A percentile compares a stretch with the other conserved stretches of the same genome.
phyloP scores from a whole-genome alignment of 768 basidiomycete genomes.

The Cystobasidium ongulense region DNA sequence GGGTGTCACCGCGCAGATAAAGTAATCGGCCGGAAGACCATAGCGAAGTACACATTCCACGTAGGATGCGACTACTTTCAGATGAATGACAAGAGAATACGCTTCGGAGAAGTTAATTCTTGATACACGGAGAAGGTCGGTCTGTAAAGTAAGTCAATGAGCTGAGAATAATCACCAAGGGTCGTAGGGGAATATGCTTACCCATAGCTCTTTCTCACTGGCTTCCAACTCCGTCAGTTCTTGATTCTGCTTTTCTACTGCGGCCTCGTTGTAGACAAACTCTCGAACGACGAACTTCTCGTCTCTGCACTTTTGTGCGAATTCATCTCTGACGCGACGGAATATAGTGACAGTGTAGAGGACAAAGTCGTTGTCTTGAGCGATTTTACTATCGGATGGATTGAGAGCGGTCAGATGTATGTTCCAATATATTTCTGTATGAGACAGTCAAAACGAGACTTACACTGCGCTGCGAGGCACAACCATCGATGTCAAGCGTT shows the following conservation, averaged over 20 bases:
- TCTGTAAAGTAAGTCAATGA: conserved; percentile 50
- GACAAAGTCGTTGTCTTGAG: conserved; percentile 78
- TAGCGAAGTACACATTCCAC: conserved; percentile 93
- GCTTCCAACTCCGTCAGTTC: conserved; percentile 69
- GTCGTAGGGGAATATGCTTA: conserved; percentile 46
- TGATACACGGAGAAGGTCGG: conserved; percentile 78
- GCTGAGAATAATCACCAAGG: conserved; percentile 7
- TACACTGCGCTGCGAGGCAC: conserved; percentile 86
- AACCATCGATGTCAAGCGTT: conserved; percentile 76
- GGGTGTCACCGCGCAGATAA: conserved; percentile 72
- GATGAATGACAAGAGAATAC: conserved; percentile 83
- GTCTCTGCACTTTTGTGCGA: conserved; percentile 85
- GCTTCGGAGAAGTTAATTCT: conserved; percentile 96
- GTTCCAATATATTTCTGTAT: background rate
- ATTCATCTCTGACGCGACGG: conserved; percentile 82
- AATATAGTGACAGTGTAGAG: conserved; percentile 82
- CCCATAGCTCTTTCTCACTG: conserved; percentile 96
- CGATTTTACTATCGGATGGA: conserved; percentile 54
- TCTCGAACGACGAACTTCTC: conserved; percentile 97
- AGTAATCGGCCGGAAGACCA: conserved; percentile 85
- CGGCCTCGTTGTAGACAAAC: conserved; percentile 77
- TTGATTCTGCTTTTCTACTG: conserved; percentile 66
- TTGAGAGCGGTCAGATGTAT: background rate
- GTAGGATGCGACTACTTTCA: conserved; percentile 83
- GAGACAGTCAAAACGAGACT: conserved; percentile 43